phyloP scores from a whole-genome alignment of 2,329 filamentous ascomycete species.

The Juglanconis oblonga region DNA sequence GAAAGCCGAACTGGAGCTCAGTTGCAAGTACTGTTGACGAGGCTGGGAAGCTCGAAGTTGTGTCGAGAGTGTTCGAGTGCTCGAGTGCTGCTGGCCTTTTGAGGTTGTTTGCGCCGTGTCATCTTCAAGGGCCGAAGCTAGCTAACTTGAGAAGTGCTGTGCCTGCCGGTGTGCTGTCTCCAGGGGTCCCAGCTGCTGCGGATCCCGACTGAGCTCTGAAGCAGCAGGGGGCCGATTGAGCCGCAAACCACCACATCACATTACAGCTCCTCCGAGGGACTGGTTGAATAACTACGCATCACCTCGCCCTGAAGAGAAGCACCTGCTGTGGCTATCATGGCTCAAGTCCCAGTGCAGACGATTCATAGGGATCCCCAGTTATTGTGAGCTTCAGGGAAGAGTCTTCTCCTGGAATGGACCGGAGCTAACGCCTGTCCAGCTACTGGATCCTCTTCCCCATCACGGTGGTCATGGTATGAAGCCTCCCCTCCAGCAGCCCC shows the following conservation, averaged over 20 bases:
- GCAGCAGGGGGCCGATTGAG: neutral
- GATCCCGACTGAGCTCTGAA: neutral
- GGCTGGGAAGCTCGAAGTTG: too few relatives aligned
- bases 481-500: neutral
- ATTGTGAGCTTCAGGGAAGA: constrained; percentile 62
- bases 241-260: neutral
- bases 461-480: constrained; percentile 84
- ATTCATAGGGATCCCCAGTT: constrained; percentile 98
- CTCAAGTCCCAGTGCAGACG: constrained; percentile 82
- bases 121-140: neutral
- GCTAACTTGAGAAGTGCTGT: neutral
- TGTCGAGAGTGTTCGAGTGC: too few relatives aligned
- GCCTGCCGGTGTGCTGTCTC: neutral
- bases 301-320: neutral
- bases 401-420: neutral
- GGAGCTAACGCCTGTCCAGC: constrained; percentile 45
- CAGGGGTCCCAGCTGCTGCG: constrained; percentile 4
- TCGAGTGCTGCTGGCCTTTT: too few relatives aligned
- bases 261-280: neutral
- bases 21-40: neutral
- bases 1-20: neutral
- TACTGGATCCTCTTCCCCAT: constrained; percentile 99
- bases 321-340: constrained; percentile 54
- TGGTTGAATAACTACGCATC: neutral
- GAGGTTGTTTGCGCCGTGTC: too few relatives aligned